Conservation (phyloP, 306 rosid genomes). For the Abrus pulchellus region DNA sequence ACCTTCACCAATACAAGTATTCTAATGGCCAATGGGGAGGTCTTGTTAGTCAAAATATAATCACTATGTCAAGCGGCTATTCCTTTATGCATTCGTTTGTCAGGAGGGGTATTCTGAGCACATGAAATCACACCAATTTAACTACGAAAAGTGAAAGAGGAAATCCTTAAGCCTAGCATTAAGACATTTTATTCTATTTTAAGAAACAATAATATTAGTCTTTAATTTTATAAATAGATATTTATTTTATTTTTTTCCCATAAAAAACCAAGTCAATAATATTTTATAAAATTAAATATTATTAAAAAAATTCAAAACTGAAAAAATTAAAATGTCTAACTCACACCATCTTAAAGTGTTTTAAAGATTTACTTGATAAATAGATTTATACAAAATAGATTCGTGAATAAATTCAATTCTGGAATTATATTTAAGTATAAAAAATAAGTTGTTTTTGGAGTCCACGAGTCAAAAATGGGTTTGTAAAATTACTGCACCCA, state of each 20-base stretch:
- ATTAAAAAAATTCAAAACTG: too few relatives aligned
- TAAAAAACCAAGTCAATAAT: too few relatives aligned
- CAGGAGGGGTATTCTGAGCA: neutral
- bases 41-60: slow-evolving; percentile 54
- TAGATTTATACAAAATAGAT: neutral
- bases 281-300: too few relatives aligned
- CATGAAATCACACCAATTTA: neutral
- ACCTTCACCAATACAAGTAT: slow-evolving; percentile 47
- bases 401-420: neutral
- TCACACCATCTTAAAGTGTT: too few relatives aligned
- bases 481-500: neutral
- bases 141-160: neutral
- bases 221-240: too few relatives aligned
- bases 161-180: too few relatives aligned
- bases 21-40: slow-evolving; percentile 42
- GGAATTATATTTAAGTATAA: too few relatives aligned
- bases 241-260: too few relatives aligned
- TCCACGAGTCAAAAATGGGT: neutral
- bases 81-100: slow-evolving; percentile 33
- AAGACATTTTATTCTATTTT: too few relatives aligned
- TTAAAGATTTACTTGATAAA: neutral
- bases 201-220: too few relatives aligned
- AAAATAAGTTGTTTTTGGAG: too few relatives aligned
- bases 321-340: neutral
- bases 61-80: slow-evolving; percentile 50